Conservation (phyloP, 2,329 filamentous ascomycete genomes). For the Zasmidium cellare region DNA sequence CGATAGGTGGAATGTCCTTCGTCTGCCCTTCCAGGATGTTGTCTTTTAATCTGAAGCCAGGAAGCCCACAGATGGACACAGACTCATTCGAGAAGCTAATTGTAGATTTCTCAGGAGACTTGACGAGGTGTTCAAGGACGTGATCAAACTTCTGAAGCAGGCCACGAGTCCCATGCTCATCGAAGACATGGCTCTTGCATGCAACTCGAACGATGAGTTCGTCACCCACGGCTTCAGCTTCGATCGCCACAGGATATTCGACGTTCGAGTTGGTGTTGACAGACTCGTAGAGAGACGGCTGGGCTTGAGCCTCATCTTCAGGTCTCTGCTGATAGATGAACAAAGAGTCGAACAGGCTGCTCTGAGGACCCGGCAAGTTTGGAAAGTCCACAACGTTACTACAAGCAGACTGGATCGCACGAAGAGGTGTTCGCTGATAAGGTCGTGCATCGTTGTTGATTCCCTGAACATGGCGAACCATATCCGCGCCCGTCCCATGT, state of each 20-base stretch:
- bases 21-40: slow-evolving; percentile 13
- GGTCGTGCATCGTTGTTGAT: slow-evolving; percentile 66
- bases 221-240: slow-evolving; percentile 66
- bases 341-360: slow-evolving; percentile 61
- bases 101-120: slow-evolving; percentile 49
- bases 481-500: slow-evolving; percentile 64
- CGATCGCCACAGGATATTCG: slow-evolving; percentile 79
- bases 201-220: slow-evolving; percentile 70
- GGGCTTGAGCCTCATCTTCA: slow-evolving; percentile 29
- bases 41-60: slow-evolving; percentile 39
- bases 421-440: slow-evolving; percentile 75
- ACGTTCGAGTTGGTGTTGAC: slow-evolving; percentile 65
- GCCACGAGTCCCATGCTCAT: slow-evolving; percentile 42
- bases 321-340: slow-evolving; percentile 65
- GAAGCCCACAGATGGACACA: slow-evolving; percentile 67
- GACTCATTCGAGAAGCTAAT: slow-evolving; percentile 54
- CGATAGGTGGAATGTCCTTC: slow-evolving; percentile 3
- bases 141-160: slow-evolving; percentile 62
- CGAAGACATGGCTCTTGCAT: slow-evolving; percentile 60
- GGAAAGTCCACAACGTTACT: slow-evolving; percentile 7
- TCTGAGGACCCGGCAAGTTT: slow-evolving; percentile 37
- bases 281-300: slow-evolving; percentile 58
- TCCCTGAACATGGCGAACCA: slow-evolving; percentile 73
- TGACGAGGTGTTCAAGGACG: slow-evolving; percentile 59
- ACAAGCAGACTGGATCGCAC: slow-evolving; percentile 61